Conservation (phyloP, 331 rosid genomes). For the Pyrus hybrid region DNA sequence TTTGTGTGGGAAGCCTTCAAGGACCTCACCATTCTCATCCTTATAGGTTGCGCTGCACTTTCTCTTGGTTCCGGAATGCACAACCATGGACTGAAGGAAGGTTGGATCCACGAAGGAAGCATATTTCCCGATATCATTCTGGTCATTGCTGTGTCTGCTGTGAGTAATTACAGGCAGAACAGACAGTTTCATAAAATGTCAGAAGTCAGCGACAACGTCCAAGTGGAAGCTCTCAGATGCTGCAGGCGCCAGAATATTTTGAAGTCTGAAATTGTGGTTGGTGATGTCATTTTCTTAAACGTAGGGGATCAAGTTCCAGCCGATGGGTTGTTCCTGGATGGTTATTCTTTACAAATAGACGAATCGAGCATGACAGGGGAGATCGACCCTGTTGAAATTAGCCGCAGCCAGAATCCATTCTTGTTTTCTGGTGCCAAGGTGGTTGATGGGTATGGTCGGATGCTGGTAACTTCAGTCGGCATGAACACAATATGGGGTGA, state of each 20-base stretch:
- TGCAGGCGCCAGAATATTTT: constrained; percentile 16
- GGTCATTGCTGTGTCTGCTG: constrained; percentile 25
- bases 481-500: constrained; percentile 34
- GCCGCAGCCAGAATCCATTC: constrained; percentile 21
- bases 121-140: constrained; percentile 34
- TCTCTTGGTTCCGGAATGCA: constrained; percentile 40
- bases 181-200: constrained; percentile 32
- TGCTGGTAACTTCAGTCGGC: constrained; percentile 27
- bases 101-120: constrained; percentile 41
- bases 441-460: constrained; percentile 24
- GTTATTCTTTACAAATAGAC: constrained; percentile 30
- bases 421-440: constrained; percentile 25
- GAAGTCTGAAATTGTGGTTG: constrained; percentile 30
- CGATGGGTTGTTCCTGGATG: constrained; percentile 29
- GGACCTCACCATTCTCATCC: constrained; percentile 32
- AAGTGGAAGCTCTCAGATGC: constrained; percentile 25
- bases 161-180: constrained; percentile 24
- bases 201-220: constrained; percentile 19
- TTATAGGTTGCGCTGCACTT: constrained; percentile 29
- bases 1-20: constrained; percentile 25
- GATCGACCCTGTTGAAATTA: constrained; percentile 30
- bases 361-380: constrained; percentile 54
- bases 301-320: constrained; percentile 43
- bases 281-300: constrained; percentile 30
- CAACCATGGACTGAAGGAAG: constrained; percentile 27